A percentile compares a stretch with the other conserved stretches of the same genome.
Evolutionary conservation across 2,329 filamentous ascomycete species (phyloP).

Genomic region (Teratosphaeria epicoccoides): DNA sequence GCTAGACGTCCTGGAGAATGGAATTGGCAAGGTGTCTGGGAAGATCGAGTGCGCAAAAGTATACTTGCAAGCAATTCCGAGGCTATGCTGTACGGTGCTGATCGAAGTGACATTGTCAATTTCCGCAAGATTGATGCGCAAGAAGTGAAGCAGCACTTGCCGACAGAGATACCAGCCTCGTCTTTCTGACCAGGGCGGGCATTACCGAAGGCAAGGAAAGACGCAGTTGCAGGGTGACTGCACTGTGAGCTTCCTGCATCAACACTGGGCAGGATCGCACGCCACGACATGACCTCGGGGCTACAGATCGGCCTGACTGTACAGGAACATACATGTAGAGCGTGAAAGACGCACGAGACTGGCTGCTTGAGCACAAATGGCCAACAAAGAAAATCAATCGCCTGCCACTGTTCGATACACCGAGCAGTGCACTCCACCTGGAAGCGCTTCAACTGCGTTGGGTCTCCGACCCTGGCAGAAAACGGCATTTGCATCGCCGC

Average conservation of each 20-base stretch:
- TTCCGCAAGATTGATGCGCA: conserved; percentile 21
- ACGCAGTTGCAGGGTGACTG: neutral
- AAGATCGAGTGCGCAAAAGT: conserved; percentile 71
- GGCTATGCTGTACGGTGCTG: conserved; percentile 61
- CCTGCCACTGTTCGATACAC: neutral
- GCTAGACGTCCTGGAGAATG: conserved; percentile 66
- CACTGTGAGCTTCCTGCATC: neutral
- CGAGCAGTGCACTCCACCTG: conserved; percentile 10
- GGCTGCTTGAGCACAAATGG: neutral
- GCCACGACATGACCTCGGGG: too few relatives aligned
- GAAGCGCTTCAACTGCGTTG: conserved; percentile 6
- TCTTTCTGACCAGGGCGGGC: neutral
- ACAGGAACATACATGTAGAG: too few relatives aligned
- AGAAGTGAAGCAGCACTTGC: conserved; percentile 8
- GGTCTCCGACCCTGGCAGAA: conserved; percentile 14
- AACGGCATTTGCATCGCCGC: conserved; percentile 9
- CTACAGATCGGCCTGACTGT: too few relatives aligned
- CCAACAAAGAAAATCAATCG: conserved; percentile 1
- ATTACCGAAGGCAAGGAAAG: neutral
- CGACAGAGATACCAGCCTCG: neutral
- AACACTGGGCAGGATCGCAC: neutral
- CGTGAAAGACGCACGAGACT: too few relatives aligned
- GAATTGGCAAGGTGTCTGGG: conserved; percentile 98
- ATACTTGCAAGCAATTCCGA: conserved; percentile 71
- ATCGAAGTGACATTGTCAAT: conserved; percentile 53